These are phyloP conservation scores for Aspergillus quadricinctus DNA, from an alignment of 2,329 filamentous ascomycete genomes.

Conservation along the genomic window DNA sequence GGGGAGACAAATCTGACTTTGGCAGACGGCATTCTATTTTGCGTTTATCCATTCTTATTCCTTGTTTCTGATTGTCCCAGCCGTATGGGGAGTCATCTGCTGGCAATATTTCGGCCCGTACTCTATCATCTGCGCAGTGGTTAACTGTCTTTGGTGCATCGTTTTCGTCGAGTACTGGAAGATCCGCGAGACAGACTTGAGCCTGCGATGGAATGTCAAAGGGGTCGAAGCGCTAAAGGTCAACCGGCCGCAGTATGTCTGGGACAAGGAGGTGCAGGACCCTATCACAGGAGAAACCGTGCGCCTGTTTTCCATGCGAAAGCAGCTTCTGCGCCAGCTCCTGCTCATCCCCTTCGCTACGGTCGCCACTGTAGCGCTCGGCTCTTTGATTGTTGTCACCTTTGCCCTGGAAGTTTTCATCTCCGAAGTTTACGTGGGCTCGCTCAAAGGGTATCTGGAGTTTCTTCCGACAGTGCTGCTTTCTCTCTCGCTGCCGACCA, in stretches of 20 bases:
- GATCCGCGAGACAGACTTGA: constrained; percentile 81
- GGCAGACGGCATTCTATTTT: constrained; percentile 84
- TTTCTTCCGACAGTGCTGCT: constrained; percentile 87
- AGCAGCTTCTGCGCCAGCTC: constrained; percentile 71
- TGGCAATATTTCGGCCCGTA: constrained; percentile 84
- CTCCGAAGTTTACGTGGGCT: constrained; percentile 85
- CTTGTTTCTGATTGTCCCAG: constrained; percentile 75
- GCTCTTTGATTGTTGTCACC: constrained; percentile 75
- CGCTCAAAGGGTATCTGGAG: constrained; percentile 75
- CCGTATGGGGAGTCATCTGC: constrained; percentile 68
- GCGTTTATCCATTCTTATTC: constrained; percentile 92
- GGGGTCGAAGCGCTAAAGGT: constrained; percentile 78
- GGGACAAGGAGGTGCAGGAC: constrained; percentile 73
- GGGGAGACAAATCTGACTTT: not conserved
- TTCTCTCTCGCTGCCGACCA: constrained; percentile 73
- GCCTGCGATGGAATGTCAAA: constrained; percentile 82
- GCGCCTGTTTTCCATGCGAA: constrained; percentile 69
- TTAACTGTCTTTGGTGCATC: constrained; percentile 80
- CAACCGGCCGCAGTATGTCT: constrained; percentile 70
- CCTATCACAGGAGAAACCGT: constrained; percentile 75
- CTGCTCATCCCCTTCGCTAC: constrained; percentile 82
- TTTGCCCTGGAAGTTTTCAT: constrained; percentile 96
- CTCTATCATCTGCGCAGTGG: constrained; percentile 72
- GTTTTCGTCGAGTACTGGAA: constrained; percentile 96
- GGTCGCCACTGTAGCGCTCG: constrained; percentile 66